phyloP scores from a whole-genome alignment of 1,139 yeast species.

The Diutina catenulata region DNA sequence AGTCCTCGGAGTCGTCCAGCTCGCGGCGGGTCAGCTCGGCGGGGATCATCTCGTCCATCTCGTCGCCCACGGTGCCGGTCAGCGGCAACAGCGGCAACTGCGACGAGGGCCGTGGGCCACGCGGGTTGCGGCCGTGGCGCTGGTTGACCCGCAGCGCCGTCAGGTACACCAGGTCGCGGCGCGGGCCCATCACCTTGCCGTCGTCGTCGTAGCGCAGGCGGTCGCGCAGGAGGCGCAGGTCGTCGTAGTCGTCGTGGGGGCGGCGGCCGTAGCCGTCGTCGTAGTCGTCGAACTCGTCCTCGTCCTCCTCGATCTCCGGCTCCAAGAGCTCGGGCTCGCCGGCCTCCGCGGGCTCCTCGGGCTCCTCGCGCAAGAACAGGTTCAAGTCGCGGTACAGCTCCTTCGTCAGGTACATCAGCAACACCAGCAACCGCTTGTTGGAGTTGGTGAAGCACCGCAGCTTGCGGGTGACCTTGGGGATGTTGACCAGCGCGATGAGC shows the following conservation, averaged over 20 bases:
- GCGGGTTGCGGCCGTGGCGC: slow-evolving; percentile 1
- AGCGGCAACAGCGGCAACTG: slow-evolving; percentile 3
- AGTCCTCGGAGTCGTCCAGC: slow-evolving; percentile 3
- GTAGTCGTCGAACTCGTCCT: slow-evolving; percentile 14
- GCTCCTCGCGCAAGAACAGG: slow-evolving; percentile 32
- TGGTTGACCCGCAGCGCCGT: background rate
- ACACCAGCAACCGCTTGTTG: slow-evolving; percentile 55
- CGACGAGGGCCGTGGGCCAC: slow-evolving; percentile 4
- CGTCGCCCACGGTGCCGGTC: background rate
- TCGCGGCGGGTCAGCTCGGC: too few relatives aligned
- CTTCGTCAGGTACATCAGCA: slow-evolving; percentile 59
- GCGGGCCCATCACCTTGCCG: too few relatives aligned
- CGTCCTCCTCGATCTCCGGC: slow-evolving; percentile 13
- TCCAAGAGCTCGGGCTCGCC: slow-evolving; percentile 12
- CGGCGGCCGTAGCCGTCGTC: background rate
- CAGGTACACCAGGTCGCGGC: slow-evolving; percentile 4
- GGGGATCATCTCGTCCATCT: background rate
- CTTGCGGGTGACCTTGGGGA: slow-evolving; percentile 61
- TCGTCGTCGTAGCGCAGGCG: background rate
- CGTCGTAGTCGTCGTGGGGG: background rate
- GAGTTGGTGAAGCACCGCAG: slow-evolving; percentile 51
- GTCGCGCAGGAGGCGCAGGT: slow-evolving; percentile 1
- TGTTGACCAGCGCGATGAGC: slow-evolving; percentile 45
- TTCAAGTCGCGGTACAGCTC: slow-evolving; percentile 53
- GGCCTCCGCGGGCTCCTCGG: background rate